Evolutionary conservation across 2,329 filamentous ascomycete species (phyloP).

Genomic region (Fusarium ramigenum): DNA sequence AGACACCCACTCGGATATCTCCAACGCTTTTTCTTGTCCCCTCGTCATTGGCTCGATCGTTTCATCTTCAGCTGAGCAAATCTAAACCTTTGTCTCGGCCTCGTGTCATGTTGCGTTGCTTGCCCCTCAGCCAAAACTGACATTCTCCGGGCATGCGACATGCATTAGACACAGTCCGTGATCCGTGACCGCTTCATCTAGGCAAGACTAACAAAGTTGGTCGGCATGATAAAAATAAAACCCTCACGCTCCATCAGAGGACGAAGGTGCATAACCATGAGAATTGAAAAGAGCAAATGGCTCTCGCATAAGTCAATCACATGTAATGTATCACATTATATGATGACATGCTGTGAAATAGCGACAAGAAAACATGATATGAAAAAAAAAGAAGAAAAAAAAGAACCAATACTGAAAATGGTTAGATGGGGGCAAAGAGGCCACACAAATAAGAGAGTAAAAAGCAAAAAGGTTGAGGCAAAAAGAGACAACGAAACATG

Average conservation of each 20-base stretch:
- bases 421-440: slow-evolving; percentile 23
- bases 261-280: slow-evolving; percentile 22
- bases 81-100: slow-evolving; percentile 29
- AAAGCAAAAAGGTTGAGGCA: not conserved
- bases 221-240: slow-evolving; percentile 8
- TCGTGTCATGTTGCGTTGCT: slow-evolving; percentile 14
- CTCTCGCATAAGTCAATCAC: slow-evolving; percentile 29
- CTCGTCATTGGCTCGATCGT: slow-evolving; percentile 20
- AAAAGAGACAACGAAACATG: not conserved
- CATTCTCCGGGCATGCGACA: too few relatives aligned
- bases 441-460: not conserved
- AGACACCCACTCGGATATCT: slow-evolving; percentile 21
- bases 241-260: slow-evolving; percentile 11
- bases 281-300: not conserved
- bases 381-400: slow-evolving; percentile 3
- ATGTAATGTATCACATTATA: slow-evolving; percentile 27
- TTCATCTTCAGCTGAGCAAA: slow-evolving; percentile 13
- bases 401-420: not conserved
- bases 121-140: not conserved
- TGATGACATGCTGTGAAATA: slow-evolving; percentile 5
- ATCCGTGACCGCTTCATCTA: not conserved
- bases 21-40: slow-evolving; percentile 17
- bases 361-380: not conserved
- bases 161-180: not conserved
- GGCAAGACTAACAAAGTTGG: not conserved